These are phyloP conservation scores for Haplosporangium sp. DNA, from an alignment of 371 early-diverging fungal genomes.

Conservation along the genomic window DNA sequence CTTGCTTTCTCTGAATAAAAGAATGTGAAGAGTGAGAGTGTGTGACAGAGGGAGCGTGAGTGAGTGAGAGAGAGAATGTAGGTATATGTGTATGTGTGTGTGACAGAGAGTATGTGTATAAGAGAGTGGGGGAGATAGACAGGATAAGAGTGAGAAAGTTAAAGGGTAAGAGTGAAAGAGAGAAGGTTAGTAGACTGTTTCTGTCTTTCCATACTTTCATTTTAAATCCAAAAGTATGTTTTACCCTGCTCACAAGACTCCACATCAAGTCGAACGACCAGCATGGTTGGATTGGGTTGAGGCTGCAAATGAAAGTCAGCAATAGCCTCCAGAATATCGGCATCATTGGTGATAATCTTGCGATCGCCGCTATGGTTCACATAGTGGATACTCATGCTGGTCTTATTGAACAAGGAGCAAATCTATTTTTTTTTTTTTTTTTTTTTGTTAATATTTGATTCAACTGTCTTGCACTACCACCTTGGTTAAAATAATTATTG, in stretches of 20 bases:
- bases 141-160: too few relatives aligned
- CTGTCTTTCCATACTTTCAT: background rate
- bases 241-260: slow-evolving; percentile 28
- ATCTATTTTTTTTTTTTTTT: slow-evolving; percentile 13
- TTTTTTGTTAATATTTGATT: background rate
- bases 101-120: background rate
- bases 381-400: slow-evolving; percentile 26
- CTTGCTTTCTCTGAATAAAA: background rate
- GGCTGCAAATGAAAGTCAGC: slow-evolving; percentile 15
- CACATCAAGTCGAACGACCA: slow-evolving; percentile 47
- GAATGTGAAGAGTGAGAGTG: background rate
- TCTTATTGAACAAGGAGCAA: slow-evolving; percentile 36
- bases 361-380: slow-evolving; percentile 27
- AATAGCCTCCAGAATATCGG: slow-evolving; percentile 38
- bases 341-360: slow-evolving; percentile 27
- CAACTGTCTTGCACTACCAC: background rate
- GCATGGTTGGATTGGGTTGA: slow-evolving; percentile 29
- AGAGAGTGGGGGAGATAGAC: too few relatives aligned
- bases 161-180: background rate
- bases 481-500: too few relatives aligned
- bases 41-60: too few relatives aligned
- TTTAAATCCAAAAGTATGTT: background rate
- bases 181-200: background rate
- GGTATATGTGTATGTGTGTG: too few relatives aligned
- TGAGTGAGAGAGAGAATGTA: too few relatives aligned